Conservation (phyloP, 495 filamentous ascomycete species). For the Penicillium subrubescens region DNA sequence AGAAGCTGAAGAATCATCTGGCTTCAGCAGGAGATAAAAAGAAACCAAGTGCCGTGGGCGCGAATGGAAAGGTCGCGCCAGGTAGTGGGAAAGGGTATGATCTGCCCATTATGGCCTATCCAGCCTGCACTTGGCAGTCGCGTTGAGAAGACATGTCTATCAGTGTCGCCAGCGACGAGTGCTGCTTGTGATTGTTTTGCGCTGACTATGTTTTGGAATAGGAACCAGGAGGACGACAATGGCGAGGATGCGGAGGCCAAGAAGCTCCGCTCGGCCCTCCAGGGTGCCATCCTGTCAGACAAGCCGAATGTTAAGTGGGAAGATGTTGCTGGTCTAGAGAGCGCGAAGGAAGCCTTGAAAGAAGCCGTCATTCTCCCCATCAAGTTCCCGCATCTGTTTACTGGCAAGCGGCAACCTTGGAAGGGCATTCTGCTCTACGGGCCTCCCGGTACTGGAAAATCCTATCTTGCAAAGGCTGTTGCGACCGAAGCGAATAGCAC, state of each 20-base stretch:
- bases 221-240: constrained; percentile 64
- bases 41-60: constrained; percentile 79
- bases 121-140: neutral
- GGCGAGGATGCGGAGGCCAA: constrained; percentile 86
- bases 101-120: neutral
- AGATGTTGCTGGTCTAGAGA: constrained; percentile 95
- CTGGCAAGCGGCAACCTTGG: constrained; percentile 97
- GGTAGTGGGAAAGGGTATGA: constrained; percentile 68
- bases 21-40: constrained; percentile 70
- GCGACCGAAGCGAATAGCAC: constrained; percentile 98
- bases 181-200: neutral
- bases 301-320: constrained; percentile 97
- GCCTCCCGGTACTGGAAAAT: constrained; percentile 95
- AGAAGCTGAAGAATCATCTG: constrained; percentile 93
- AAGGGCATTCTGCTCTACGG: constrained; percentile 97
- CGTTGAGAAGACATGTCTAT: neutral
- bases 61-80: constrained; percentile 75
- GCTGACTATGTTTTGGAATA: constrained; percentile 26
- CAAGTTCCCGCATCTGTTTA: constrained; percentile 96
- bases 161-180: neutral
- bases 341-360: constrained; percentile 94
- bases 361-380: constrained; percentile 97
- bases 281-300: constrained; percentile 90
- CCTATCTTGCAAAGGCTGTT: constrained; percentile 94
- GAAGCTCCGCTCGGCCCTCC: constrained; percentile 87